These are phyloP conservation scores for Tricharina praecox DNA, from an alignment of 495 filamentous ascomycete genomes.

Conservation along the genomic window DNA sequence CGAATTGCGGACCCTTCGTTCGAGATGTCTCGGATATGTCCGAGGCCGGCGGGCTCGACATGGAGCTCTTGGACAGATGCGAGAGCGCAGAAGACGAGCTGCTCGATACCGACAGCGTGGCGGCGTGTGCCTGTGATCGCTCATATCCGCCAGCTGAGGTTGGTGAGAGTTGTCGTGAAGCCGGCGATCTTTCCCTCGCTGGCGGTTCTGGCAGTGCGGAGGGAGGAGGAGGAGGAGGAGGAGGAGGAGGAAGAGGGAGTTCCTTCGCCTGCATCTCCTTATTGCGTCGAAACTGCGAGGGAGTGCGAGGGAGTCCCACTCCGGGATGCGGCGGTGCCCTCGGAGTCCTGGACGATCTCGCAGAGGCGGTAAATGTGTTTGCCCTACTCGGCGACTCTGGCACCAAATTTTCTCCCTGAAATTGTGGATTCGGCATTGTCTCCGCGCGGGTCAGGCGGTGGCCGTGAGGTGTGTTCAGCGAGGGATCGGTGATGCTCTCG, in stretches of 20 bases:
- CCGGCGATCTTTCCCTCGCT: too few relatives aligned
- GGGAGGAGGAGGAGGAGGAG: too few relatives aligned
- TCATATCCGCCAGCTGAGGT: too few relatives aligned
- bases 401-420: slow-evolving; percentile 1
- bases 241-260: not conserved
- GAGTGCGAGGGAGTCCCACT: slow-evolving; percentile 20
- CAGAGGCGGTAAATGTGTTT: not conserved
- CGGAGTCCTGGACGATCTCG: slow-evolving; percentile 3
- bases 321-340: slow-evolving; percentile 20
- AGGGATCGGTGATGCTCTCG: not conserved
- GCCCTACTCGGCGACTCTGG: slow-evolving; percentile 12
- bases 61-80: slow-evolving; percentile 20
- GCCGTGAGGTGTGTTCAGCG: too few relatives aligned
- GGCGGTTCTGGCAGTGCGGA: not conserved
- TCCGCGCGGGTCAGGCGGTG: not conserved
- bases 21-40: slow-evolving; percentile 29
- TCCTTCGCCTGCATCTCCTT: not conserved
- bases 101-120: slow-evolving; percentile 22
- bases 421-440: not conserved
- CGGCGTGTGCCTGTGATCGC: not conserved
- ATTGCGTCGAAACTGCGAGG: slow-evolving; percentile 12
- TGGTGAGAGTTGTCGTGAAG: too few relatives aligned
- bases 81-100: slow-evolving; percentile 23
- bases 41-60: slow-evolving; percentile 16
- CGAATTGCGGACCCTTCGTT: slow-evolving; percentile 26